Conservation (phyloP, 148 eudicot species). For the Cornus controversa region DNA sequence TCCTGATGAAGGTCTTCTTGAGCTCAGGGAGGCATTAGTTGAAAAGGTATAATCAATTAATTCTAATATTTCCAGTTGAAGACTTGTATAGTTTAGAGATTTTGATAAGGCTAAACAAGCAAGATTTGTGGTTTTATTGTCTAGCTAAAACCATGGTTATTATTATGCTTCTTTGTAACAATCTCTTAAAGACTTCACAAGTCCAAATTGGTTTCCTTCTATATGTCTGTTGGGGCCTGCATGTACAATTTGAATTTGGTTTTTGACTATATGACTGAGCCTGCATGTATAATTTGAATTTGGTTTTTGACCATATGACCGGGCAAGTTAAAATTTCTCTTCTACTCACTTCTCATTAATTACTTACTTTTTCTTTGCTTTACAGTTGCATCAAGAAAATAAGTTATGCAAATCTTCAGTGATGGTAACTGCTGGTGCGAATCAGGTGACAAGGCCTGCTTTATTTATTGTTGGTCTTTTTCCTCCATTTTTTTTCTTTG, state of each 20-base stretch:
- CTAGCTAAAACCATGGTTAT: too few relatives aligned
- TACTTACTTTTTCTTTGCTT: background rate
- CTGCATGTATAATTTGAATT: background rate
- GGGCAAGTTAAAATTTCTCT: background rate
- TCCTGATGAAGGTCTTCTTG: constrained; percentile 94
- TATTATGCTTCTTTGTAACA: too few relatives aligned
- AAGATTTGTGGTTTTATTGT: background rate
- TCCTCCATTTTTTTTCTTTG: too few relatives aligned
- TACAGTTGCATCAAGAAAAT: constrained; percentile 72
- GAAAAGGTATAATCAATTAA: constrained; percentile 49
- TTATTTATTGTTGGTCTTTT: background rate
- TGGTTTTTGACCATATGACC: background rate
- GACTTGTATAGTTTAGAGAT: background rate
- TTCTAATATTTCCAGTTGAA: background rate
- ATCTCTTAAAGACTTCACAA: too few relatives aligned
- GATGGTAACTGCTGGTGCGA: constrained; percentile 99
- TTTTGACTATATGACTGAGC: too few relatives aligned
- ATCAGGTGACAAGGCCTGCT: constrained; percentile 61
- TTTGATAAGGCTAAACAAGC: background rate
- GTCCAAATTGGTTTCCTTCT: too few relatives aligned
- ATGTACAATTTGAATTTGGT: too few relatives aligned
- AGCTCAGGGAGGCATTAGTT: constrained; percentile 75
- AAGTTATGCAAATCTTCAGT: constrained; percentile 72
- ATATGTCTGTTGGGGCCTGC: too few relatives aligned
- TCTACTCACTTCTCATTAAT: background rate